A percentile compares a stretch with the other conserved stretches of the same genome.
phyloP scores from a whole-genome alignment of 73 alveolate species.

The Strombidium stylifer region DNA sequence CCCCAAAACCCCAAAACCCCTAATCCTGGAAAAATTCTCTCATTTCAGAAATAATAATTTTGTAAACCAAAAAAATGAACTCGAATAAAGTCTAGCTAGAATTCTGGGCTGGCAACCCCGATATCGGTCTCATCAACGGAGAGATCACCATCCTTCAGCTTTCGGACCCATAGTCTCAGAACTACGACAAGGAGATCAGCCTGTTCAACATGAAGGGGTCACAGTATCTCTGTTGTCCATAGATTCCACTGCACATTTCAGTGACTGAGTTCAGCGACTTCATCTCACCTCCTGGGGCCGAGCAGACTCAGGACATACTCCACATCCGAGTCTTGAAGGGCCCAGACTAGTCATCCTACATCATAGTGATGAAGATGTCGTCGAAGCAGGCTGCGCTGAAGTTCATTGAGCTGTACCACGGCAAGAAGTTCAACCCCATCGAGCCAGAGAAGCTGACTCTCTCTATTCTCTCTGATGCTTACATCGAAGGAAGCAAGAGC shows the following conservation, averaged over 20 bases:
- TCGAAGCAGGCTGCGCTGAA: too few relatives aligned
- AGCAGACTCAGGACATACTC: neutral
- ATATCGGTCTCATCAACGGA: slow-evolving; percentile 46
- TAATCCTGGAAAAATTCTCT: neutral
- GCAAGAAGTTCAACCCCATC: slow-evolving; percentile 34
- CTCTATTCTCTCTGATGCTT: neutral
- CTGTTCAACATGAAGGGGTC: too few relatives aligned
- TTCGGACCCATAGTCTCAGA: neutral
- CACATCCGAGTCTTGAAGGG: slow-evolving; percentile 41
- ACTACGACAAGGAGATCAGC: too few relatives aligned
- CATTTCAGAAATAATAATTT: neutral
- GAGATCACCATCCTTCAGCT: neutral
- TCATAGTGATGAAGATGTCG: too few relatives aligned
- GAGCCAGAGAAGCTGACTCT: slow-evolving; percentile 35
- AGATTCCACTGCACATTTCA: slow-evolving; percentile 36
- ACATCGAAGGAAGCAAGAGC: neutral
- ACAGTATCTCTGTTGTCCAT: slow-evolving; percentile 26
- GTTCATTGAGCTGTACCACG: neutral
- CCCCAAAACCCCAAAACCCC: neutral
- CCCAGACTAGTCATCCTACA: too few relatives aligned
- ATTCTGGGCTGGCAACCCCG: slow-evolving; percentile 55
- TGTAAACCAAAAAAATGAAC: too few relatives aligned
- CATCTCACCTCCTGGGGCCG: slow-evolving; percentile 16
- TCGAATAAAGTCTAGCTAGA: neutral
- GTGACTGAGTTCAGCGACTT: slow-evolving; percentile 41